phyloP scores from a whole-genome alignment of 768 basidiomycete genomes.

The Termitomyces sp. region DNA sequence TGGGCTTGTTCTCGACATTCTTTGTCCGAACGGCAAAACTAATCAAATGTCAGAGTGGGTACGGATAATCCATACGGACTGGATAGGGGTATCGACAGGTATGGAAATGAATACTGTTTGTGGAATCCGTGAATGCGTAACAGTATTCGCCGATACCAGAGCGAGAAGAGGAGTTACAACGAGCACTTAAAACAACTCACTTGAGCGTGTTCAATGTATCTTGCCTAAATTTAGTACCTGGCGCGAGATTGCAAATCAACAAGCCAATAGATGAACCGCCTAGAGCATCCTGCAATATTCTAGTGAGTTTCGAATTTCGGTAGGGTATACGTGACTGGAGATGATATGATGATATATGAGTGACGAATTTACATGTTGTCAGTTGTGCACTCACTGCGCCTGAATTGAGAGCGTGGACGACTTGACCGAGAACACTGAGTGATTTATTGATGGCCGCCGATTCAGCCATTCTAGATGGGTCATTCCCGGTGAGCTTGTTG shows the following conservation, averaged over 20 bases:
- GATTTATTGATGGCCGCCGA: constrained; percentile 90
- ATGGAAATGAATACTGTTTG: no score
- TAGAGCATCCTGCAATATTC: constrained; percentile 87
- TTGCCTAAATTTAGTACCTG: constrained; percentile 76
- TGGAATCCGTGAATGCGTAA: no score
- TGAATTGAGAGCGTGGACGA: constrained; percentile 80
- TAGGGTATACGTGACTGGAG: constrained; percentile 78
- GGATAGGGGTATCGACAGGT: no score
- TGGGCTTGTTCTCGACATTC: constrained; percentile 81
- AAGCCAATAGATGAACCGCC: constrained; percentile 79
- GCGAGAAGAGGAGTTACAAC: not conserved
- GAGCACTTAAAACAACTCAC: constrained; percentile 37
- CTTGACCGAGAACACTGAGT: constrained; percentile 82
- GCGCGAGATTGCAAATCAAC: constrained; percentile 85
- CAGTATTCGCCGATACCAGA: no score
- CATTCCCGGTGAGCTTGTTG: constrained; percentile 89
- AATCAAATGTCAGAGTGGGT: constrained; percentile 1
- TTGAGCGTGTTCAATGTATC: constrained; percentile 93
- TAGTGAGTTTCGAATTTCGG: constrained; percentile 85
- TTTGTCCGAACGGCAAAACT: constrained; percentile 83
- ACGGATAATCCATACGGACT: no score
- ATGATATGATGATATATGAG: not conserved
- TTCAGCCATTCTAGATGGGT: constrained; percentile 84
- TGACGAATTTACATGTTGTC: not conserved
- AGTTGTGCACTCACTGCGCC: constrained; percentile 49